These are phyloP conservation scores for Colletotrichum magnum DNA, from an alignment of 2,329 filamentous ascomycete species.

Conservation along the genomic window DNA sequence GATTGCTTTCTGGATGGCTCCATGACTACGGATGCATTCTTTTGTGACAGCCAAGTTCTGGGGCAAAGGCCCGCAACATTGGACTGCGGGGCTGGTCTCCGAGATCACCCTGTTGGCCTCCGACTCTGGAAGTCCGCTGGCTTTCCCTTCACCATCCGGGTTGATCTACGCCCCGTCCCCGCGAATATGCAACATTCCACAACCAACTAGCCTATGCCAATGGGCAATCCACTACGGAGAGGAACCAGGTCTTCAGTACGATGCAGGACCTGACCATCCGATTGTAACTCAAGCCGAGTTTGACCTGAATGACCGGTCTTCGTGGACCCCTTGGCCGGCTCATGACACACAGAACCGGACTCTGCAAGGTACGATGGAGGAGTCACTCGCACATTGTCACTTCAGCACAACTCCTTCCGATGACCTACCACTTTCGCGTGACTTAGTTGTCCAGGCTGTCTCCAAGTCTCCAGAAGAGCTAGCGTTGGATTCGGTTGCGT, in stretches of 20 bases:
- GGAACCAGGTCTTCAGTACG: background rate
- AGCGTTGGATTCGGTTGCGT: conserved; percentile 25
- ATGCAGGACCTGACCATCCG: background rate
- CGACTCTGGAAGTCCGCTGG: background rate
- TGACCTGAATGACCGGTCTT: conserved; percentile 38
- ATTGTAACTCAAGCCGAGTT: conserved; percentile 6
- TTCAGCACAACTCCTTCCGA: background rate
- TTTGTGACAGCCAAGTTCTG: conserved; percentile 46
- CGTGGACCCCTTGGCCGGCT: conserved; percentile 24
- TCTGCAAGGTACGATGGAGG: conserved; percentile 1
- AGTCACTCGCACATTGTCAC: background rate
- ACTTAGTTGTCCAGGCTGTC: conserved; percentile 29
- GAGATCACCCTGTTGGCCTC: background rate
- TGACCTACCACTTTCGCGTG: conserved; percentile 37
- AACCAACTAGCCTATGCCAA: conserved; percentile 31
- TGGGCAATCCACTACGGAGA: conserved; percentile 38
- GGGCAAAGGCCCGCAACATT: conserved; percentile 43
- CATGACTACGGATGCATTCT: conserved; percentile 45
- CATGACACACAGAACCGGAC: conserved; percentile 17
- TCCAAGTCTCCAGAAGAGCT: conserved; percentile 26
- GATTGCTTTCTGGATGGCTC: conserved; percentile 38
- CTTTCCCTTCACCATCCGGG: background rate
- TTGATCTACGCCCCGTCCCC: background rate
- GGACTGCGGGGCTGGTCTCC: conserved; percentile 32
- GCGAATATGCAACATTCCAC: conserved; percentile 36